Conservation (phyloP, 306 rosid species). For the Cyamopsis tetragonoloba region DNA sequence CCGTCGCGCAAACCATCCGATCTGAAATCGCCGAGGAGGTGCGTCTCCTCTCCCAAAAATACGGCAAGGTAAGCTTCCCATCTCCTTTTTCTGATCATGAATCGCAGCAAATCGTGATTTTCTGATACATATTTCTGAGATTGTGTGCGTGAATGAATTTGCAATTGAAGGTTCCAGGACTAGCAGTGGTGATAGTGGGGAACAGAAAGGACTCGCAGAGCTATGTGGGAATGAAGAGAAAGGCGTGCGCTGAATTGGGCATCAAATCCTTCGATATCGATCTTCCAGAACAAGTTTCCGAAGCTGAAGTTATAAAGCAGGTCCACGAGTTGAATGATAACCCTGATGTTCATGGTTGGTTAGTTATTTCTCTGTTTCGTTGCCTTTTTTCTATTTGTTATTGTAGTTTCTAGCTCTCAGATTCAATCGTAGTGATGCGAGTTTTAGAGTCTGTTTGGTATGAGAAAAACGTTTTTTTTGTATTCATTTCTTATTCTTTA, state of each 20-base stretch:
- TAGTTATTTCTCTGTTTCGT: background rate
- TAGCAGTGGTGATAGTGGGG: constrained; percentile 92
- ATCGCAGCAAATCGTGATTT: background rate
- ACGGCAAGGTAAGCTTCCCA: constrained; percentile 57
- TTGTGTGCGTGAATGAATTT: background rate
- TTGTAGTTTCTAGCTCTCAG: background rate
- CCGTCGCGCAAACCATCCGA: constrained; percentile 68
- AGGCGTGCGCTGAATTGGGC: constrained; percentile 86
- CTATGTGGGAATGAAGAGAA: constrained; percentile 82
- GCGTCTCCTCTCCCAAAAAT: constrained; percentile 49
- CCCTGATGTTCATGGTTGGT: constrained; percentile 75
- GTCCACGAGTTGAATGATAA: constrained; percentile 64
- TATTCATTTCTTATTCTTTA: too few relatives aligned
- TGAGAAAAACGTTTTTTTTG: too few relatives aligned
- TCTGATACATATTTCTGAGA: background rate
- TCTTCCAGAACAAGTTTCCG: constrained; percentile 67
- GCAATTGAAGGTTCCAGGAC: constrained; percentile 80
- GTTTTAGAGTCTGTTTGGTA: too few relatives aligned
- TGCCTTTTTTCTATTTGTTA: background rate
- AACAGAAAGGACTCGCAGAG: constrained; percentile 81
- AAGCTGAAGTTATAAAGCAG: constrained; percentile 54
- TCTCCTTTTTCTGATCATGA: background rate
- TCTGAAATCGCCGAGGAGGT: constrained; percentile 72
- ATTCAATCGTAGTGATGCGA: too few relatives aligned
- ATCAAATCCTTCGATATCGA: constrained; percentile 71